Evolutionary conservation across 2,329 filamentous ascomycete species (phyloP).

Genomic region (Ambrosiella beaveri): DNA sequence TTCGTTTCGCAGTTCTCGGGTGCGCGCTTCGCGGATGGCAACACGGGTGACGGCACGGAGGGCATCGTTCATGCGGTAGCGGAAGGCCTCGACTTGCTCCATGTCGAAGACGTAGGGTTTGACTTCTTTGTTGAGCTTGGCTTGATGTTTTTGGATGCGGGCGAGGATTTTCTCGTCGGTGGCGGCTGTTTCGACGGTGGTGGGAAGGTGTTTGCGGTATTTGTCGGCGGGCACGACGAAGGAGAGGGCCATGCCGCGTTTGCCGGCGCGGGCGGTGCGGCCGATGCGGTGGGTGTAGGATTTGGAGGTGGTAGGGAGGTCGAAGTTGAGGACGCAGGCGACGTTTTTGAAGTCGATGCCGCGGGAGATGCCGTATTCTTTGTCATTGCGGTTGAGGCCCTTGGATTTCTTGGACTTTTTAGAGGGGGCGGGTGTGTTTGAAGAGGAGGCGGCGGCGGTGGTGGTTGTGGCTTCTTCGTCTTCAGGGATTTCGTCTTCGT

Average conservation of each 20-base stretch:
- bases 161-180: slow-evolving; percentile 72
- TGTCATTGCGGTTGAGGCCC: slow-evolving; percentile 46
- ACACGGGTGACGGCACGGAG: slow-evolving; percentile 78
- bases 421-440: slow-evolving; percentile 18
- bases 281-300: slow-evolving; percentile 97
- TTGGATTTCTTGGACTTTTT: slow-evolving; percentile 13
- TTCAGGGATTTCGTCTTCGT: slow-evolving; percentile 29
- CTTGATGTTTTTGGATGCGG: slow-evolving; percentile 64
- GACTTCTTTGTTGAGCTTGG: slow-evolving; percentile 60
- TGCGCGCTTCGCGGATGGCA: slow-evolving; percentile 75
- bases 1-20: slow-evolving; percentile 74
- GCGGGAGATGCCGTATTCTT: slow-evolving; percentile 87
- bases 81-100: slow-evolving; percentile 81
- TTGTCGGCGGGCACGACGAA: slow-evolving; percentile 73
- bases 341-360: slow-evolving; percentile 97
- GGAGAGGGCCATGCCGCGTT: slow-evolving; percentile 86
- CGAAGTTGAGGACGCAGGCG: slow-evolving; percentile 88
- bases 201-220: slow-evolving; percentile 81
- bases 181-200: slow-evolving; percentile 54
- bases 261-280: slow-evolving; percentile 76
- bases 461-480: slow-evolving; percentile 2
- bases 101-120: slow-evolving; percentile 91
- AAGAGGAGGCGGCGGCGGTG: neutral
- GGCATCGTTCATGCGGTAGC: slow-evolving; percentile 88
- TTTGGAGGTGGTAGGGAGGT: slow-evolving; percentile 71